These are phyloP conservation scores for Phytophthora macrochlamydospora DNA, from an alignment of 352 stramenopile species.

Conservation along the genomic window DNA sequence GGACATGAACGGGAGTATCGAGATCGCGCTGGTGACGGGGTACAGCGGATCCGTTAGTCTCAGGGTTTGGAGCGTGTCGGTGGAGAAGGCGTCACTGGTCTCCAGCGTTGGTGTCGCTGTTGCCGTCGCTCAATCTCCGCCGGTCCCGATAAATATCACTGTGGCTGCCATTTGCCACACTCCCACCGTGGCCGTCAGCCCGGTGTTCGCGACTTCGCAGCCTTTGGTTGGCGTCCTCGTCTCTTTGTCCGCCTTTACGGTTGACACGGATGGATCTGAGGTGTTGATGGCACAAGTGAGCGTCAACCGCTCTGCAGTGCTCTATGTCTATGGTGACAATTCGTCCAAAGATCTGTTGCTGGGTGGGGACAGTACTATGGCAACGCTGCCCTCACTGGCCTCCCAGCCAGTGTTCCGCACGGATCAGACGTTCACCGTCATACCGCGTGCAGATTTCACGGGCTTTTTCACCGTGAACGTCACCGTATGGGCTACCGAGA, in stretches of 20 bases:
- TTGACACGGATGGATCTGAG: constrained; percentile 37
- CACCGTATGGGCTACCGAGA: constrained; percentile 37
- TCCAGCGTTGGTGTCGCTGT: not conserved
- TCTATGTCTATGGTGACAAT: constrained; percentile 22
- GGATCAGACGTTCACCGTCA: constrained; percentile 27
- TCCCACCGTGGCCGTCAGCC: constrained; percentile 19
- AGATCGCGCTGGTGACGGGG: constrained; percentile 23
- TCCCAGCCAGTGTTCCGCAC: constrained; percentile 18
- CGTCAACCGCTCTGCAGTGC: constrained; percentile 32
- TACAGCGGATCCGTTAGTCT: constrained; percentile 28
- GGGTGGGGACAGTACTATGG: constrained; percentile 3
- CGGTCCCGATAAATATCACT: not conserved
- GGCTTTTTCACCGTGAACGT: constrained; percentile 49
- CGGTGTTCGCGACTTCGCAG: constrained; percentile 29
- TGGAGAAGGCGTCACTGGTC: constrained; percentile 5
- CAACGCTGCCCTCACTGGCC: constrained; percentile 10
- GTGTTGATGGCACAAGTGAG: constrained; percentile 16
- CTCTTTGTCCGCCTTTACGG: constrained; percentile 28
- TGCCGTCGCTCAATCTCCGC: not conserved
- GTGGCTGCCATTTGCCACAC: constrained; percentile 34
- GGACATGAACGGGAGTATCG: constrained; percentile 27
- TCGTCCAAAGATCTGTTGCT: constrained; percentile 23
- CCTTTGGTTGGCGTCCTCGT: constrained; percentile 28
- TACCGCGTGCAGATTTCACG: constrained; percentile 45
- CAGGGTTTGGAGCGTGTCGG: constrained; percentile 13